Evolutionary conservation across 148 eudicot genomes (phyloP).

Genomic region (Rhododendron simsii): DNA sequence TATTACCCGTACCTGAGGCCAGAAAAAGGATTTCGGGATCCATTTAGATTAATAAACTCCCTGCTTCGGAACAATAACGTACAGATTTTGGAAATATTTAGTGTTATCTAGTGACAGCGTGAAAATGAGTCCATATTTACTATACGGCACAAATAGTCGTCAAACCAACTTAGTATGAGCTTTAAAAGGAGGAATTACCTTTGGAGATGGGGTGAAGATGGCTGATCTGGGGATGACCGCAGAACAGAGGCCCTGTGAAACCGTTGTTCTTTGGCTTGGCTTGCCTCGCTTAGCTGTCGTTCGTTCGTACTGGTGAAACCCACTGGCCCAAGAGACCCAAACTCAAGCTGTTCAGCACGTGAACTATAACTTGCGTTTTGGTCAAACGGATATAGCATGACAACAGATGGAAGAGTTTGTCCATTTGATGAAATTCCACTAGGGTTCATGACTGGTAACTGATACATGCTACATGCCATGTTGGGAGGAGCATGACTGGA

Average conservation of each 20-base stretch:
- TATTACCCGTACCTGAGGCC: not conserved
- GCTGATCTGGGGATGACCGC: slow-evolving; percentile 65
- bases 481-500: slow-evolving; percentile 43
- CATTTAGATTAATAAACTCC: not conserved
- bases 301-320: slow-evolving; percentile 41
- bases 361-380: slow-evolving; percentile 42
- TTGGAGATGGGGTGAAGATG: slow-evolving; percentile 66
- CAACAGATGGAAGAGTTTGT: slow-evolving; percentile 38
- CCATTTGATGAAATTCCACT: slow-evolving; percentile 52
- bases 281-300: slow-evolving; percentile 43
- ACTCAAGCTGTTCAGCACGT: slow-evolving; percentile 66
- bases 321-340: slow-evolving; percentile 63
- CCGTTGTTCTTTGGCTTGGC: slow-evolving; percentile 45
- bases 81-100: not conserved
- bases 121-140: not conserved
- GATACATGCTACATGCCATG: slow-evolving; percentile 57
- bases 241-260: slow-evolving; percentile 43
- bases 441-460: slow-evolving; percentile 41
- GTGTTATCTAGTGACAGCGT: not conserved
- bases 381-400: slow-evolving; percentile 77
- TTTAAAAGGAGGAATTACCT: slow-evolving; percentile 29
- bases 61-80: not conserved
- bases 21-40: not conserved
- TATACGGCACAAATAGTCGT: not conserved
- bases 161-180: not conserved